Evolutionary conservation across 139 green algal species (phyloP), one percentile per base, ranked within the genome.

Genomic region (Volvox reticuliferus): DNA sequence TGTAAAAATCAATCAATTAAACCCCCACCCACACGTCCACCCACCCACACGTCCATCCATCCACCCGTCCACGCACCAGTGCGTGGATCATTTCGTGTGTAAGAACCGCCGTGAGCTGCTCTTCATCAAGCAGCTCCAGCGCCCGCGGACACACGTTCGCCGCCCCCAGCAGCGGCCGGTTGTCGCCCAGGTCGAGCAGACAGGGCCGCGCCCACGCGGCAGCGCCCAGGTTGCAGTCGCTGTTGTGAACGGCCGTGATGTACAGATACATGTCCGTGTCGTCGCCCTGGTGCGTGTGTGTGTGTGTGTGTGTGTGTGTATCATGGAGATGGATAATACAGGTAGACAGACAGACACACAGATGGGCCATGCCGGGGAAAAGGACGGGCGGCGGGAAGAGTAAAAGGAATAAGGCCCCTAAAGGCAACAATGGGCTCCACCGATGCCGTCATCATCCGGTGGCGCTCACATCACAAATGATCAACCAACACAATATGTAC

Each of bases 71-170:
- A 73, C 83, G 16, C 68, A 88, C 83, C 75, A 95, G 89, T 32
- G 91, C 89, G 55, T 95, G 93, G n/a, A 93, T 91, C n/a, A 95
- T 85, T 91, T 95, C 93, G 69, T 95, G 93, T 68, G 92, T 71
- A 62, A 95, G 62, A 28, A 95, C 83, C 37, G 91, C 77, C 20
- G 91, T 90, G 14, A 91, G 82, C 1, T 37, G 9, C 3, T 91
- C 92, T 30, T 78, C 63, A 37, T 93, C 92, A 16, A 89, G 88
- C 30, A 78, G 75, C 16, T 61, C n/a, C 84, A 94, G 81, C 6
- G 86, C 82, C 33, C 28, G 36, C 0, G 93, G 93, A 81, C 93
- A 95, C 12, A 95, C 79, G 86, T 95, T 95, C 75, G 92, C 92
- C 33, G 37, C 86, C 21, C 81, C 91, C 55, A 94, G 55, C 80